A percentile compares a stretch with the other conserved stretches of the same genome.
These are phyloP conservation scores for Inga leiocalycina DNA, from an alignment of 306 rosid species.

Conservation along the genomic window DNA sequence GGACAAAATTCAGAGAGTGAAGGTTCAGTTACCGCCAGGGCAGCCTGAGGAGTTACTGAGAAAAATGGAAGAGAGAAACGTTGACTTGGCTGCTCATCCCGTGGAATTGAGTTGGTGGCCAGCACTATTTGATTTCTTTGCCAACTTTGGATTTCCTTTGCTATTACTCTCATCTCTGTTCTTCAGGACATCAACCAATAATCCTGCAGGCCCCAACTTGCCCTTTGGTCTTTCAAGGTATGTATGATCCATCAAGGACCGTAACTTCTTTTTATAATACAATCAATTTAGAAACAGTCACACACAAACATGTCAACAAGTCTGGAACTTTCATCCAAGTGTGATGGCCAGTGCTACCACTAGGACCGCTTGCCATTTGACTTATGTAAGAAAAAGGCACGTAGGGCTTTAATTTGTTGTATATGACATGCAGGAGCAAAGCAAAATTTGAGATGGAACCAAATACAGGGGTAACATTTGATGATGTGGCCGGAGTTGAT, in stretches of 20 bases:
- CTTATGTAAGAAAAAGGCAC: no score
- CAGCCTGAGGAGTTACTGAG: conserved; percentile 58
- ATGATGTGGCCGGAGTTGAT: conserved; percentile 83
- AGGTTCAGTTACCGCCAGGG: conserved; percentile 76
- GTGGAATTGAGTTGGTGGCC: conserved; percentile 49
- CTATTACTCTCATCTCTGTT: conserved; percentile 57
- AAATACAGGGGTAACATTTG: conserved; percentile 79
- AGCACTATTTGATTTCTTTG: conserved; percentile 51
- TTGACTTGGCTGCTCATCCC: conserved; percentile 76
- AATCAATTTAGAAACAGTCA: no score
- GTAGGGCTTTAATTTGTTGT: background rate
- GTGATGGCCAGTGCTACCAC: no score
- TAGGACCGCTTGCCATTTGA: no score
- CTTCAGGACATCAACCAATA: conserved; percentile 49
- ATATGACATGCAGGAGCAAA: conserved; percentile 53
- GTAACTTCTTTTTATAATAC: background rate
- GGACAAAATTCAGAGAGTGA: conserved; percentile 71
- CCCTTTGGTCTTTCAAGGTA: conserved; percentile 88
- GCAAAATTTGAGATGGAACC: conserved; percentile 89
- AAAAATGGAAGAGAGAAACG: conserved; percentile 60
- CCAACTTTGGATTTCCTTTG: conserved; percentile 73
- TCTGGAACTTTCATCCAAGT: no score
- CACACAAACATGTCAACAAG: no score
- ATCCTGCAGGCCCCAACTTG: conserved; percentile 69
- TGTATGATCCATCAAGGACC: conserved; percentile 25